Evolutionary conservation across 2,329 filamentous ascomycete genomes (phyloP).

Genomic region (Fusarium pilosicola): DNA sequence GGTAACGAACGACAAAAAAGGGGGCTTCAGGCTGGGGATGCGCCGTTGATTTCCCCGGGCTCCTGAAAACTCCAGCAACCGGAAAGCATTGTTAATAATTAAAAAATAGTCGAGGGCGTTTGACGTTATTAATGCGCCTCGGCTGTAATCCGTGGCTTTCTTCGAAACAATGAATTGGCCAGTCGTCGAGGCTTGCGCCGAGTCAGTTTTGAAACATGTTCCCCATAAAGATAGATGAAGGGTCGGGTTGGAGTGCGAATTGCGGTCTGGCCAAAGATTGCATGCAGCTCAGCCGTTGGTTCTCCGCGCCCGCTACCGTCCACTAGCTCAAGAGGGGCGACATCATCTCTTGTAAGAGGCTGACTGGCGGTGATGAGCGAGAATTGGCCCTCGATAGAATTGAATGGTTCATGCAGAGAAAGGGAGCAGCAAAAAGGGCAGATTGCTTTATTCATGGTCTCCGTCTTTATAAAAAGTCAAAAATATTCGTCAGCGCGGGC

Average conservation of each 20-base stretch:
- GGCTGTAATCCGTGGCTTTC: conserved; percentile 22
- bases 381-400: conserved; percentile 11
- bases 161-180: conserved; percentile 23
- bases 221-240: conserved; percentile 15
- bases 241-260: background rate
- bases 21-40: background rate
- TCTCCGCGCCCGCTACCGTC: conserved; percentile 23
- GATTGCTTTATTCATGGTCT: conserved; percentile 48
- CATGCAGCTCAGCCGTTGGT: background rate
- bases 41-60: background rate
- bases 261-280: conserved; percentile 10
- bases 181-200: conserved; percentile 18
- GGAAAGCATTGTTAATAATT: conserved; percentile 1
- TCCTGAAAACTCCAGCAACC: conserved; percentile 23
- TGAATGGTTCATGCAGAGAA: conserved; percentile 16
- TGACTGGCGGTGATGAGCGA: conserved; percentile 1
- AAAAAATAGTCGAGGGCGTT: conserved; percentile 5
- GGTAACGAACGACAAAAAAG: conserved; percentile 36
- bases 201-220: conserved; percentile 25
- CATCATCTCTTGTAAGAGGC: conserved; percentile 20
- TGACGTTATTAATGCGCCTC: conserved; percentile 18
- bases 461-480: conserved; percentile 49
- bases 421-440: conserved; percentile 5
- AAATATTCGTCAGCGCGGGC: conserved; percentile 45
- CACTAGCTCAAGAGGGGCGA: conserved; percentile 16